These are phyloP conservation scores for Sporisorium reilianum DNA, from an alignment of 1,284 basidiomycete species.

Conservation along the genomic window DNA sequence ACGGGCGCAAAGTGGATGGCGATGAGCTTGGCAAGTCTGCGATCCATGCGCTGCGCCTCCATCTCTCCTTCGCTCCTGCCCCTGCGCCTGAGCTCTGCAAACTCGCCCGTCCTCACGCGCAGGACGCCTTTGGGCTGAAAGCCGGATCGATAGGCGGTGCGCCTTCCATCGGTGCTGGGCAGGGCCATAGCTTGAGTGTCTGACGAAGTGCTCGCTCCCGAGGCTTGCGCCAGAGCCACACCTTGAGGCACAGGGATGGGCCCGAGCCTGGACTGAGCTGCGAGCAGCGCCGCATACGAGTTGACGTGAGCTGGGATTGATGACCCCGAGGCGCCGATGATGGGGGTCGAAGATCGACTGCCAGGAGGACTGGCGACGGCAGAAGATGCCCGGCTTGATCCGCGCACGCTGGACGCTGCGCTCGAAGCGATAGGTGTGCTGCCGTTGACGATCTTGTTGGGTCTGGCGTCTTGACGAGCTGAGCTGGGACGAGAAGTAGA, in stretches of 20 bases:
- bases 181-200: neutral
- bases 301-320: constrained; percentile 49
- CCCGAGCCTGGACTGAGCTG: constrained; percentile 42
- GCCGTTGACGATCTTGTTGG: constrained; percentile 6
- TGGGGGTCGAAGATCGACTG: constrained; percentile 44
- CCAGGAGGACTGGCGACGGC: constrained; percentile 27
- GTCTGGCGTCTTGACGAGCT: neutral
- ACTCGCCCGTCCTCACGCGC: constrained; percentile 52
- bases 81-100: constrained; percentile 32
- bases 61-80: constrained; percentile 47
- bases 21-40: constrained; percentile 58
- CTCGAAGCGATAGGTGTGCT: constrained; percentile 15
- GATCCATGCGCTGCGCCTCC: constrained; percentile 62
- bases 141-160: constrained; percentile 49
- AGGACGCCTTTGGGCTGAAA: constrained; percentile 64
- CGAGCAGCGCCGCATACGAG: constrained; percentile 49
- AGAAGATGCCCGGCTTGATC: constrained; percentile 34
- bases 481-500: neutral
- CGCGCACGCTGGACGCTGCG: constrained; percentile 29
- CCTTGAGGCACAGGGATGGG: constrained; percentile 53
- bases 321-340: constrained; percentile 28
- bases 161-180: constrained; percentile 20
- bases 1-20: constrained; percentile 52
- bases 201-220: constrained; percentile 11
- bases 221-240: constrained; percentile 42